Base-by-base conservation (phyloP, 2,329 filamentous ascomycete species). In the Aspergillus awamori region DNA sequence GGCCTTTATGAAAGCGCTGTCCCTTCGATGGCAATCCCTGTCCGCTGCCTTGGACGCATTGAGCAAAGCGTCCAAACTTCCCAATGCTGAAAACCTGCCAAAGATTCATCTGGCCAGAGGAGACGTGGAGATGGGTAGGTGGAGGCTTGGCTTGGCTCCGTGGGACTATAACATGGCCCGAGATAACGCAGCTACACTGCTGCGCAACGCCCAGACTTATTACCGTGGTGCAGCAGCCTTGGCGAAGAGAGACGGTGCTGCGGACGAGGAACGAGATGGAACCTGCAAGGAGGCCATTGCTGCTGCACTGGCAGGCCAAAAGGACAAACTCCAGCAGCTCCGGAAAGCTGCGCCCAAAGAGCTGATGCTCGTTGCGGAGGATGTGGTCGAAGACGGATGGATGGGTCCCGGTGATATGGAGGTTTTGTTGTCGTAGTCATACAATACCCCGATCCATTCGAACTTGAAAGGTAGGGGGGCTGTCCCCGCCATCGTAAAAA, bases 191-290 rank as follows among this genome's bases (percentile, higher is more conserved):
- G 65, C 74, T 5, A 82, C 79, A 2, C 72, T 87, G 11, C 69
- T 85, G 39, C 81, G 80, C 58, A 87, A 87, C 65, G 84, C 85
- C 1, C 81, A 82, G 63, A 84, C 81, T 5, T 87, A 84, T 67
- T 87, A 86, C 66, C 80, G 82, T 20, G 84, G 85, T 41, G 84
- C 83, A 11, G 76, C 76, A 39, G 76, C 75, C 38, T 63, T 79
- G 7, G 77, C 77, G 4, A 70, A 70, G 30, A 72, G 76, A 55
- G 76, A 77, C 41, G 81, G 80, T 13, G 76, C 78, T 7, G 62
- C 53, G 2, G 78, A 81, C 24, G 79, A 81, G 63, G 74, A 76
- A 48, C 72, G 71, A 20, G 80, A 81, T 55, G 82, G 78, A 20
- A 74, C 76, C 38, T 77, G 78, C 26, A 84, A 84, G 69, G 80